Evolutionary conservation across 2,329 filamentous ascomycete species (phyloP).

Genomic region (Pseudomassariella vexata): DNA sequence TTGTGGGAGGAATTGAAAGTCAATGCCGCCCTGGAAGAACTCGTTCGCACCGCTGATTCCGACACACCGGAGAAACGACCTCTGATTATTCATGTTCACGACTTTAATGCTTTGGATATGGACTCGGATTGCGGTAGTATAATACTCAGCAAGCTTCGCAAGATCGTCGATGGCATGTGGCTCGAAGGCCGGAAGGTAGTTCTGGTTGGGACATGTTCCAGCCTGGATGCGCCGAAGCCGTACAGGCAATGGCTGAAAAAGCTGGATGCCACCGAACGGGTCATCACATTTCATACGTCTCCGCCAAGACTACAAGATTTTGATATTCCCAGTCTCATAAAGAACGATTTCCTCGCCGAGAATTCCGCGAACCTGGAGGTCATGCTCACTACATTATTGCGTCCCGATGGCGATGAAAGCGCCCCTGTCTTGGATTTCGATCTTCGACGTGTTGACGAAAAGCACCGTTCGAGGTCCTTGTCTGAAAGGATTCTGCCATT

Average conservation of each 20-base stretch:
- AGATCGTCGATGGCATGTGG: conserved; percentile 67
- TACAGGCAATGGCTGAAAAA: conserved; percentile 34
- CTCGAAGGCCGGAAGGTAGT: conserved; percentile 65
- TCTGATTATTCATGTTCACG: conserved; percentile 72
- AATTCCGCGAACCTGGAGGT: conserved; percentile 22
- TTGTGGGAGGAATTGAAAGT: conserved; percentile 60
- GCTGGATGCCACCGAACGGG: conserved; percentile 31
- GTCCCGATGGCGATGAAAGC: not conserved
- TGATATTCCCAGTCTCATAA: not conserved
- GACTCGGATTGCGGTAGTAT: conserved; percentile 58
- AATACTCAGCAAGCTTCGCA: conserved; percentile 65
- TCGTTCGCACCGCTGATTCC: conserved; percentile 43
- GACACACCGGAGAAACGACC: conserved; percentile 30
- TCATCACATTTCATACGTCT: conserved; percentile 16
- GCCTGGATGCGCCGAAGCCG: conserved; percentile 39
- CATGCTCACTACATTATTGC: conserved; percentile 11
- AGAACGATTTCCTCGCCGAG: conserved; percentile 15
- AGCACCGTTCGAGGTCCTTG: conserved; percentile 10
- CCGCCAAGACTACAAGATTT: not conserved
- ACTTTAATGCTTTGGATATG: conserved; percentile 72
- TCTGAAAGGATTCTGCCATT: conserved; percentile 14
- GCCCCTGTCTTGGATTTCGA: conserved; percentile 3
- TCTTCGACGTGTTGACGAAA: conserved; percentile 2
- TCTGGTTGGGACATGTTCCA: conserved; percentile 72
- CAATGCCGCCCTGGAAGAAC: conserved; percentile 47